Evolutionary conservation across 192 early-diverging fungal genomes (phyloP).

Genomic region (Linnemannia elongata): DNA sequence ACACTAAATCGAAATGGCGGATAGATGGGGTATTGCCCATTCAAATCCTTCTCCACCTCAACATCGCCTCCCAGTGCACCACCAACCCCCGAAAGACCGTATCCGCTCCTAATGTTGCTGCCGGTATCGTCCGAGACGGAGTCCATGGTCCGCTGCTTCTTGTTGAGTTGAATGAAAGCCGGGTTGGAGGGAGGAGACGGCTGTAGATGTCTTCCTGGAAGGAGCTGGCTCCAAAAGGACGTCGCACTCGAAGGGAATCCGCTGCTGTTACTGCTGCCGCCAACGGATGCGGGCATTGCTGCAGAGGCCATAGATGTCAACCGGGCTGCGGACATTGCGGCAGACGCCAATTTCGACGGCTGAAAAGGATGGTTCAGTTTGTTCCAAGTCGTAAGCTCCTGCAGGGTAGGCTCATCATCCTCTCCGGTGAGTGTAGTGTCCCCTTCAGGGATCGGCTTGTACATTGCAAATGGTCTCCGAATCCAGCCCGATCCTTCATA

Average conservation of each 20-base stretch:
- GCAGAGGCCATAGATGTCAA: neutral
- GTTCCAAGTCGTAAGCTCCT: neutral
- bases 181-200: neutral
- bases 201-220: neutral
- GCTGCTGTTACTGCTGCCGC: neutral
- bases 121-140: neutral
- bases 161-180: neutral
- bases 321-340: neutral
- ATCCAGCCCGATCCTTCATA: neutral
- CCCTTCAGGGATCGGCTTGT: conserved; percentile 1
- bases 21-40: conserved; percentile 52
- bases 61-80: neutral
- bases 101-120: neutral
- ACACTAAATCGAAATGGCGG: conserved; percentile 69
- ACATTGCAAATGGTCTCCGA: neutral
- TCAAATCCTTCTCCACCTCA: too few species aligned
- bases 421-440: neutral
- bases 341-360: neutral
- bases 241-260: neutral
- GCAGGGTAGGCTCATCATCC: neutral
- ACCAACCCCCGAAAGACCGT: neutral
- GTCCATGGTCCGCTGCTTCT: neutral
- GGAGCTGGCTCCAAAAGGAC: neutral
- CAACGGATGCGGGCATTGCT: neutral
- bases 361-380: neutral